phyloP scores from a whole-genome alignment of 305 asterid genomes.

The Andrographis paniculata region DNA sequence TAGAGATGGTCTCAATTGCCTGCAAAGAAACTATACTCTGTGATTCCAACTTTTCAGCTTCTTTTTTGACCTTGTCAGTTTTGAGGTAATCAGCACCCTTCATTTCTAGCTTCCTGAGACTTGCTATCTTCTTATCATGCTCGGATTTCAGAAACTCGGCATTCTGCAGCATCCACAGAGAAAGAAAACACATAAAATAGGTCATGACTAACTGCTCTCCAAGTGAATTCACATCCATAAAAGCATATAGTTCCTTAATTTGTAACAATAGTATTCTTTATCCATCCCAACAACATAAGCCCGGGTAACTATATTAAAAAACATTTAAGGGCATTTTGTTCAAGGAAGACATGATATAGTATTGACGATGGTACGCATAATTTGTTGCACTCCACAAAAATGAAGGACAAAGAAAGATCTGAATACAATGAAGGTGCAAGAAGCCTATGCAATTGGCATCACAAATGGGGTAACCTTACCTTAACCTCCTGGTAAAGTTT shows the following conservation, averaged over 20 bases:
- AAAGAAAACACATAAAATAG: conserved; percentile 28
- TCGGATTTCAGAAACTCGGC: conserved; percentile 70
- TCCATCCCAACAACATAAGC: too few relatives aligned
- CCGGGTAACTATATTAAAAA: too few relatives aligned
- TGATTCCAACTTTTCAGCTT: conserved; percentile 84
- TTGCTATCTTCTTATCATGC: conserved; percentile 58
- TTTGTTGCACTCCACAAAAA: too few relatives aligned
- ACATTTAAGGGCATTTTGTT: too few relatives aligned
- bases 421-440: too few relatives aligned
- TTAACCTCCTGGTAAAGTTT: conserved; percentile 81
- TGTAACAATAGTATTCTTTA: too few relatives aligned
- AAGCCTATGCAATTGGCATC: neutral
- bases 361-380: too few relatives aligned
- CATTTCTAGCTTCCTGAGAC: conserved; percentile 77
- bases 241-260: too few relatives aligned
- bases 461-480: conserved; percentile 35
- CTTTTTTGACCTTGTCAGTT: conserved; percentile 86
- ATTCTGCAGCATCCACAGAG: conserved; percentile 77
- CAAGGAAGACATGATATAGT: too few relatives aligned
- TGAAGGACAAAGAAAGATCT: too few relatives aligned
- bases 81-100: conserved; percentile 80
- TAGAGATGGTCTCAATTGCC: conserved; percentile 73
- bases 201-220: conserved; percentile 68
- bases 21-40: conserved; percentile 77
- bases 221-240: conserved; percentile 58